phyloP scores from a whole-genome alignment of 2,329 filamentous ascomycete genomes.

The Fusarium chlamydosporum region DNA sequence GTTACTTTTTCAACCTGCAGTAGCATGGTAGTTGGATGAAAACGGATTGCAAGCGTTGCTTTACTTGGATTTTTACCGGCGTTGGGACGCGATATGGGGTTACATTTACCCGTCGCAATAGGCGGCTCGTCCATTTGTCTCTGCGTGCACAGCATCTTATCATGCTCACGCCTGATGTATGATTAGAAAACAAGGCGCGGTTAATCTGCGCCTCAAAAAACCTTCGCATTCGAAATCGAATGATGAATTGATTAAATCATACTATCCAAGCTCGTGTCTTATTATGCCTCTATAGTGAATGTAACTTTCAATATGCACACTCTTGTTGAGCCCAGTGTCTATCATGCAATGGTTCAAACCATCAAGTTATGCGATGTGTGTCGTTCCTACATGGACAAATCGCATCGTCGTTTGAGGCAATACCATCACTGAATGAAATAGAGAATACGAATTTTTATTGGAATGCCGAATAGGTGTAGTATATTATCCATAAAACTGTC shows the following conservation, averaged over 20 bases:
- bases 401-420: no score
- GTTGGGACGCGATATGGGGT: constrained; percentile 21
- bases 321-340: not conserved
- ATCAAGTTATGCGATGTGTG: not conserved
- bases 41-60: constrained; percentile 24
- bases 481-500: not conserved
- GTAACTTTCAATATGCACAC: not conserved
- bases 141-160: constrained; percentile 23
- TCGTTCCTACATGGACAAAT: not conserved
- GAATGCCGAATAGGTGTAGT: not conserved
- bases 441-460: not conserved
- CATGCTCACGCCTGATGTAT: constrained; percentile 30
- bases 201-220: constrained; percentile 21
- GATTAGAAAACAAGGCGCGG: constrained; percentile 25
- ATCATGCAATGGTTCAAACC: not conserved
- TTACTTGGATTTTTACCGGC: constrained; percentile 22
- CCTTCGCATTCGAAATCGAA: constrained; percentile 22
- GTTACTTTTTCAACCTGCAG: constrained; percentile 7
- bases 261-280: not conserved
- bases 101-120: constrained; percentile 9
- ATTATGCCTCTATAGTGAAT: not conserved
- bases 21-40: constrained; percentile 9
- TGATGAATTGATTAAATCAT: constrained; percentile 21
- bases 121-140: constrained; percentile 18
- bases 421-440: not conserved